Conservation (phyloP, 805 yeast species). For the Kazachstania bromeliacearum region DNA sequence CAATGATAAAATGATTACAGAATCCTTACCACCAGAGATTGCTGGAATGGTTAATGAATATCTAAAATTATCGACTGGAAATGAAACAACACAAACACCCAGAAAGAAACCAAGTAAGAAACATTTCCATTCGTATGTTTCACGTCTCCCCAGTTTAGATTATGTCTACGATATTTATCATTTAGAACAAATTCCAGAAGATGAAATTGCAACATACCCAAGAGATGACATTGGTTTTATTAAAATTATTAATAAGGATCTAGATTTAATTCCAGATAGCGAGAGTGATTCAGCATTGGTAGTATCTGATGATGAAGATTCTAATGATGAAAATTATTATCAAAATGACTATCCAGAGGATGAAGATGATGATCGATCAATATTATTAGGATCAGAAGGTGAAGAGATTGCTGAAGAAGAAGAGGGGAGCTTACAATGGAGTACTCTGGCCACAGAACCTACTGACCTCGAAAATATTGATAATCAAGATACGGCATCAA, state of each 20-base stretch:
- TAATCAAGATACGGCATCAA: background rate
- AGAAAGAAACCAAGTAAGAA: conserved; percentile 22
- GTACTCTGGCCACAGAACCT: conserved; percentile 3
- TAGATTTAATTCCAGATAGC: conserved; percentile 30
- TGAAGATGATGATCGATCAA: conserved; percentile 54
- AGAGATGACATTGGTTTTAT: conserved; percentile 31
- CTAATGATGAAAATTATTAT: conserved; percentile 86
- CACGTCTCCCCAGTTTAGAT: conserved; percentile 36
- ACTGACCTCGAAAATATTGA: background rate
- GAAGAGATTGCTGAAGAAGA: conserved; percentile 32
- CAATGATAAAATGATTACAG: conserved; percentile 2
- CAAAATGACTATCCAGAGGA: conserved; percentile 93
- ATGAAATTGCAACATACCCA: conserved; percentile 30
- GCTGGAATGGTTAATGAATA: conserved; percentile 66
- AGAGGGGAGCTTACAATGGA: conserved; percentile 9
- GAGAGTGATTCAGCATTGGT: conserved; percentile 34
- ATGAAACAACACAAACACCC: conserved; percentile 7
- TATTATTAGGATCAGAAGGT: conserved; percentile 31
- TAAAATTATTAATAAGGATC: conserved; percentile 34
- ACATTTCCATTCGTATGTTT: conserved; percentile 12
- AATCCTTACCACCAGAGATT: conserved; percentile 48
- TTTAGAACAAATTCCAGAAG: conserved; percentile 55
- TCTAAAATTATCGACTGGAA: conserved; percentile 33
- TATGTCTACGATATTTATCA: conserved; percentile 89
- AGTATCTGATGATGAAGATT: conserved; percentile 66